A percentile compares a stretch with the other conserved stretches of the same genome.
Evolutionary conservation across 345 rosid genomes (phyloP).

Genomic region (Pistacia vera): DNA sequence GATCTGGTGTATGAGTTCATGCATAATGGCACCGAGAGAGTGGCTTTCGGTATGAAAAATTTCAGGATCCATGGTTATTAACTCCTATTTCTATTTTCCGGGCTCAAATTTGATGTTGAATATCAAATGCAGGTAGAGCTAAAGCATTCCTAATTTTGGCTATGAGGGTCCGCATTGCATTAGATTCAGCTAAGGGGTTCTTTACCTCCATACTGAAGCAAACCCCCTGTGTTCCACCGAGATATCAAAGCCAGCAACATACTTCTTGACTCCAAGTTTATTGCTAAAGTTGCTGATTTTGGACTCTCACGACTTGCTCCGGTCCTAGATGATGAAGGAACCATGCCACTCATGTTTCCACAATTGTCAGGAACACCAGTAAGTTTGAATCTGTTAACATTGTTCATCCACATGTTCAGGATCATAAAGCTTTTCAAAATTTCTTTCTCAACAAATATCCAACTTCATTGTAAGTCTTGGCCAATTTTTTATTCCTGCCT

Average conservation of each 20-base stretch:
- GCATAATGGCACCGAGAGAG: constrained; percentile 84
- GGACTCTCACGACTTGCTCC: constrained; percentile 96
- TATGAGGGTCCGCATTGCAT: constrained; percentile 64
- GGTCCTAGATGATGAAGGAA: constrained; percentile 70
- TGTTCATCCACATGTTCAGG: background rate
- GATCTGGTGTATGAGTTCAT: constrained; percentile 93
- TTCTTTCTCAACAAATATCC: too few relatives aligned
- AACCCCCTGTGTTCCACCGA: constrained; percentile 93
- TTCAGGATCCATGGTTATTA: background rate
- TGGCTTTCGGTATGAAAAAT: constrained; percentile 71
- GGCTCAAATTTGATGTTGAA: background rate
- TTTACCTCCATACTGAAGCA: constrained; percentile 91
- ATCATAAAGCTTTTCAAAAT: too few relatives aligned
- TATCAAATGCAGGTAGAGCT: constrained; percentile 47
- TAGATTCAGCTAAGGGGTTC: constrained; percentile 89
- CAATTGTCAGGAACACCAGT: constrained; percentile 96
- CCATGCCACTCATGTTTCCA: constrained; percentile 70
- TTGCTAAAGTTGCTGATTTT: constrained; percentile 94
- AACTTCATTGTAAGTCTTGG: too few relatives aligned
- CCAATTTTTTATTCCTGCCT: too few relatives aligned
- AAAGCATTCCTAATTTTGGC: constrained; percentile 56
- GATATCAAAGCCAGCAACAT: constrained; percentile 98
- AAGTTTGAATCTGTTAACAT: constrained; percentile 19
- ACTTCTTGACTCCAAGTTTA: constrained; percentile 63
- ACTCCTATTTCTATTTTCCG: background rate